Conservation (phyloP, 208 protist genomes). For the Paratrypanosoma confusum region DNA sequence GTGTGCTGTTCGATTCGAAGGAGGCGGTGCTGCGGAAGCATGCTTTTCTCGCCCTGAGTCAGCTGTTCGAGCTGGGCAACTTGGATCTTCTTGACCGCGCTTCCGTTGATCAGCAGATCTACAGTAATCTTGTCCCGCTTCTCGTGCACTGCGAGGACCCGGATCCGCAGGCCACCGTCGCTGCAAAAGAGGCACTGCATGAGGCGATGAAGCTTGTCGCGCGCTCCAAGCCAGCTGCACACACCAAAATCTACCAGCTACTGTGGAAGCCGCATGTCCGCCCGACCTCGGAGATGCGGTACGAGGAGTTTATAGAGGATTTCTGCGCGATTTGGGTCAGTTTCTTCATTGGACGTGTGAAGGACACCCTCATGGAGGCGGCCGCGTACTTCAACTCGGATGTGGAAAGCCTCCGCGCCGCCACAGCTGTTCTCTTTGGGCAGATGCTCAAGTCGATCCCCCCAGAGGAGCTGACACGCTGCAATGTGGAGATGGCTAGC, state of each 20-base stretch:
- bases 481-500: background rate
- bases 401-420: conserved; percentile 2
- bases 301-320: conserved; percentile 10
- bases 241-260: conserved; percentile 1
- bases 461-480: conserved; percentile 3
- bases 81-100: conserved; percentile 2
- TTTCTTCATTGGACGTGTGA: conserved; percentile 4
- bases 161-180: conserved; percentile 1
- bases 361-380: conserved; percentile 4
- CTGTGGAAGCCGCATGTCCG: conserved; percentile 11
- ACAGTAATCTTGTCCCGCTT: conserved; percentile 6
- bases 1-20: background rate
- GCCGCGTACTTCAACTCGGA: conserved; percentile 6
- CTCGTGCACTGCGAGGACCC: conserved; percentile 12
- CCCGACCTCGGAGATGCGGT: conserved; percentile 1
- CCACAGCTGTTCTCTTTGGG: conserved; percentile 1
- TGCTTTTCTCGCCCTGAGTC: background rate
- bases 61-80: background rate
- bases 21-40: background rate
- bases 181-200: conserved; percentile 12
- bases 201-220: conserved; percentile 5
- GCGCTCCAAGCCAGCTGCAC: background rate
- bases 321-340: conserved; percentile 5
- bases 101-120: conserved; percentile 5
- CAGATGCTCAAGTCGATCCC: background rate